A percentile compares a stretch with the other conserved stretches of the same genome.
Evolutionary conservation across 352 stramenopile species (phyloP).

Genomic region (Aphanomyces invadans): DNA sequence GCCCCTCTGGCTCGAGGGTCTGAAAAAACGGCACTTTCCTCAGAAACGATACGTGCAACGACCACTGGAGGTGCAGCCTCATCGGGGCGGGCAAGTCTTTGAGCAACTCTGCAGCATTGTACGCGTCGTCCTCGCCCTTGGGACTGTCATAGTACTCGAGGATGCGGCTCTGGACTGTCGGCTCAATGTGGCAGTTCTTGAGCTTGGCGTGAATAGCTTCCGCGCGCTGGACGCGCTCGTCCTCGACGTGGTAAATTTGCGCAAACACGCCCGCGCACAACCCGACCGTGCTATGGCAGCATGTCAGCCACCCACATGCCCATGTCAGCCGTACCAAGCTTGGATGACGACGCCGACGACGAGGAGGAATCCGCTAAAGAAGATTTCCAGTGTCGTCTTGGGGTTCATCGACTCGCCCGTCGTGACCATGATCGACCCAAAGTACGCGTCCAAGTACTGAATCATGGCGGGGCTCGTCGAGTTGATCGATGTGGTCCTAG

Average conservation of each 20-base stretch:
- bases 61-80: neutral
- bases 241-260: constrained; percentile 3
- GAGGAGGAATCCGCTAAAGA: neutral
- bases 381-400: neutral
- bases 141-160: neutral
- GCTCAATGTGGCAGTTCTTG: neutral
- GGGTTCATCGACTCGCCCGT: neutral
- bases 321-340: neutral
- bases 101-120: constrained; percentile 1
- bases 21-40: constrained; percentile 9
- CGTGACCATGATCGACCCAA: neutral
- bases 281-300: neutral
- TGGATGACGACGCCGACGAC: neutral
- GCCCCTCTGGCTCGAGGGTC: neutral
- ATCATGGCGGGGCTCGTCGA: neutral
- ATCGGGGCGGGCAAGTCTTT: neutral
- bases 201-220: neutral
- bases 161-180: neutral
- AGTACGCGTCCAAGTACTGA: neutral
- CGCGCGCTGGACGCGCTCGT: neutral
- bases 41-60: neutral
- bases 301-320: too few relatives aligned
- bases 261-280: neutral
- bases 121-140: neutral
- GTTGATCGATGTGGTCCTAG: neutral